A percentile compares a stretch with the other conserved stretches of the same genome.
phyloP scores from a whole-genome alignment of 2,329 filamentous ascomycete genomes.

The Lasiodiplodia citricola region DNA sequence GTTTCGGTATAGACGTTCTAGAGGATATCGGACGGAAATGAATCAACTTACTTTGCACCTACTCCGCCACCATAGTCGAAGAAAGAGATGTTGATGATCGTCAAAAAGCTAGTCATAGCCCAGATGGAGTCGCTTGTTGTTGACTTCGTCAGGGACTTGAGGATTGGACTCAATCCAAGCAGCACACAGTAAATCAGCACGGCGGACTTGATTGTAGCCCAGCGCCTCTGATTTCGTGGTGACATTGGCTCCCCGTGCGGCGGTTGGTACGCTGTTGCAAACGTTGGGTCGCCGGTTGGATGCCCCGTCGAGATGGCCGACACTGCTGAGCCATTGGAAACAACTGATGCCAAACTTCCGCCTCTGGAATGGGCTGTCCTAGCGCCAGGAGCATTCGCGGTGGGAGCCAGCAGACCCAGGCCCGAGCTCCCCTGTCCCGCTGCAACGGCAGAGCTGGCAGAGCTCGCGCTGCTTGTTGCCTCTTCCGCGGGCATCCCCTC shows the following conservation, averaged over 20 bases:
- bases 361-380: conserved; percentile 54
- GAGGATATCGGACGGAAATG: background rate
- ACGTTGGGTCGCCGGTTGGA: conserved; percentile 47
- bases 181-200: conserved; percentile 91
- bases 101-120: conserved; percentile 92
- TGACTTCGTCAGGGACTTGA: conserved; percentile 93
- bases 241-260: conserved; percentile 52
- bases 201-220: conserved; percentile 89
- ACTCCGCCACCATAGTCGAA: conserved; percentile 88
- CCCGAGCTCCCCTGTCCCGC: conserved; percentile 28
- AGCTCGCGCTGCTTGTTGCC: conserved; percentile 29
- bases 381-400: conserved; percentile 17
- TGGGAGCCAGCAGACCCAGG: conserved; percentile 45
- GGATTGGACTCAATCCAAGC: conserved; percentile 88
- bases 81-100: conserved; percentile 95
- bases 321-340: conserved; percentile 50
- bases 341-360: conserved; percentile 61
- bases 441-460: conserved; percentile 17
- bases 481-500: conserved; percentile 28
- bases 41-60: conserved; percentile 53
- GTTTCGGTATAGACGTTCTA: conserved; percentile 15
- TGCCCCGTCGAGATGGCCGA: conserved; percentile 34
- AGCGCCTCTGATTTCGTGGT: conserved; percentile 63
- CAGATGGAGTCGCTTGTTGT: conserved; percentile 95
- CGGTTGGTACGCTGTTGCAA: conserved; percentile 43